Percentiles rank a stretch among this genome's conserved stretches.
phyloP scores from a whole-genome alignment of 192 early-diverging fungal species.

The Coemansia sp. region DNA sequence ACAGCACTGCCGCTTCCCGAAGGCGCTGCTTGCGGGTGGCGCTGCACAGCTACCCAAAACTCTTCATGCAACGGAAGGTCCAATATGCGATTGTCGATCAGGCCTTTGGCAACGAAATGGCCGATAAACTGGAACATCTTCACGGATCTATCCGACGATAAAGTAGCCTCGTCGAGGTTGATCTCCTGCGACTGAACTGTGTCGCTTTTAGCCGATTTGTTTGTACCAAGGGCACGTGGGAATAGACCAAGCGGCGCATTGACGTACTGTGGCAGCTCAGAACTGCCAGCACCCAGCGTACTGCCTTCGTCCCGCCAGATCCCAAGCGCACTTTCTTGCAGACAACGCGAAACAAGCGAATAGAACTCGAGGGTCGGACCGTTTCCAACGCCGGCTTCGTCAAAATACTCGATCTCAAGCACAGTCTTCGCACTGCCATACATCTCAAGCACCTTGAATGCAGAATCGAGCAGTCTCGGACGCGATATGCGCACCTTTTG shows the following conservation, averaged over 20 bases:
- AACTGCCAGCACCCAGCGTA: background rate
- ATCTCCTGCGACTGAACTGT: background rate
- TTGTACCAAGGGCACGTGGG: conserved; percentile 26
- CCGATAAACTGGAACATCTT: conserved; percentile 74
- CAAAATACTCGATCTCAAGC: conserved; percentile 92
- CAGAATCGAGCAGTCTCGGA: conserved; percentile 72
- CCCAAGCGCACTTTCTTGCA: conserved; percentile 58
- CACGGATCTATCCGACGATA: conserved; percentile 6
- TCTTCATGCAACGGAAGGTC: conserved; percentile 76
- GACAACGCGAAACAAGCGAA: conserved; percentile 70
- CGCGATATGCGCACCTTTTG: conserved; percentile 89
- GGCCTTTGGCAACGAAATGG: conserved; percentile 83
- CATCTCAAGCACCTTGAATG: conserved; percentile 83
- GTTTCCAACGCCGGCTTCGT: conserved; percentile 89
- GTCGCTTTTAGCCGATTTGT: background rate
- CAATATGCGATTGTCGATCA: conserved; percentile 82
- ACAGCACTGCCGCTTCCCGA: background rate
- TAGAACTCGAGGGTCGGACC: conserved; percentile 95
- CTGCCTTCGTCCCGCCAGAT: conserved; percentile 70
- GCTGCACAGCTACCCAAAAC: conserved; percentile 73
- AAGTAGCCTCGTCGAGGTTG: conserved; percentile 48
- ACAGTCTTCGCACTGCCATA: conserved; percentile 67
- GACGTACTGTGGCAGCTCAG: conserved; percentile 39
- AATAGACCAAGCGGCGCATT: conserved; percentile 56
- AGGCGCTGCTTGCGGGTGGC: conserved; percentile 17